A percentile compares a stretch with the other conserved stretches of the same genome.
Conservation (phyloP, 179 eudicot species). For the Heliamphora pulchella region DNA sequence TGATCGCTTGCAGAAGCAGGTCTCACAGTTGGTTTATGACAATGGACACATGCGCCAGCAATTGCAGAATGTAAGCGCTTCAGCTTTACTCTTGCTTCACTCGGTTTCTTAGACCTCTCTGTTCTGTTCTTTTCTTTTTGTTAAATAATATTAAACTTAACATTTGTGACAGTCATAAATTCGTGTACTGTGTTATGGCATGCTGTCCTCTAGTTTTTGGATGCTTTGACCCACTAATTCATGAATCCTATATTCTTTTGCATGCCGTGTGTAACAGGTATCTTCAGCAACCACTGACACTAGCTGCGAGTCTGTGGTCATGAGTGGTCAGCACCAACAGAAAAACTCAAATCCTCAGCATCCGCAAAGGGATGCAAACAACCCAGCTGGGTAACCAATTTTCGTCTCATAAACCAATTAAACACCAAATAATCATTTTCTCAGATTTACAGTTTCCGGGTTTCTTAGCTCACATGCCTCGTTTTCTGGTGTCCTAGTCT, state of each 20-base stretch:
- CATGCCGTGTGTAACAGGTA: slow-evolving; percentile 28
- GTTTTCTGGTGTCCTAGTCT: slow-evolving; percentile 38
- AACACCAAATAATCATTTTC: not conserved
- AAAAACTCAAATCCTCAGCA: slow-evolving; percentile 50
- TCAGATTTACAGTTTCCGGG: not conserved
- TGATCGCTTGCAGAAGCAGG: slow-evolving; percentile 91
- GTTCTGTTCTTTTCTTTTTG: not conserved
- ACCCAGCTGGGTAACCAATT: slow-evolving; percentile 74
- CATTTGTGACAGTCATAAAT: too few species aligned
- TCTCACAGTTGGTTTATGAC: slow-evolving; percentile 79
- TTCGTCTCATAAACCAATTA: too few species aligned
- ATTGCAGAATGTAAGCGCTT: slow-evolving; percentile 48
- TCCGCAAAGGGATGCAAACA: slow-evolving; percentile 66
- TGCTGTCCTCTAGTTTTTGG: not conserved
- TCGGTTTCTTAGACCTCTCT: not conserved
- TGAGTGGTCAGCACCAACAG: too few species aligned
- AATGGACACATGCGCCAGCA: slow-evolving; percentile 88
- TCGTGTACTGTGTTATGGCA: not conserved
- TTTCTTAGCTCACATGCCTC: not conserved
- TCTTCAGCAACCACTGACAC: slow-evolving; percentile 53
- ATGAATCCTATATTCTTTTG: too few species aligned
- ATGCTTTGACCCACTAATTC: slow-evolving; percentile 1
- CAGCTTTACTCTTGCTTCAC: not conserved
- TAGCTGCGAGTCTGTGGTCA: slow-evolving; percentile 78
- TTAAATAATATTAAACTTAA: too few species aligned